Evolutionary conservation across 805 yeast species (phyloP).

Genomic region (Zygosaccharomyces gambellarensis): DNA sequence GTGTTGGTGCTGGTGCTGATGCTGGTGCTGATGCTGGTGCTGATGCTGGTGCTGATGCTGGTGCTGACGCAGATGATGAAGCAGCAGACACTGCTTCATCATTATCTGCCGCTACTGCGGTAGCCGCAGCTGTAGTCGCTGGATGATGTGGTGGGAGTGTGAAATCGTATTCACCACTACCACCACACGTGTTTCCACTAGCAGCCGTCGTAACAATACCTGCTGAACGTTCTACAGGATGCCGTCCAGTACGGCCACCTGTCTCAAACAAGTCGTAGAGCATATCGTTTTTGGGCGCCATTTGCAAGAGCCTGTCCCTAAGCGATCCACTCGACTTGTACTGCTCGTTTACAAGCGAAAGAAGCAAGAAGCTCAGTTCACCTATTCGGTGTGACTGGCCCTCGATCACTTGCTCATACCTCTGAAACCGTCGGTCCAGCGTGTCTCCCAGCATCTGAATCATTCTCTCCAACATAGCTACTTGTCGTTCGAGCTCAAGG

Average conservation of each 20-base stretch:
- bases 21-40: neutral
- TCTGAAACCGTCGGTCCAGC: conserved; percentile 32
- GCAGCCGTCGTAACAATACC: too few species aligned
- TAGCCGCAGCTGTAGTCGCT: neutral
- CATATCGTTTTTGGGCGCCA: conserved; percentile 2
- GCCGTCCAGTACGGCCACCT: neutral
- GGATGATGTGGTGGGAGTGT: neutral
- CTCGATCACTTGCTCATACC: conserved; percentile 28
- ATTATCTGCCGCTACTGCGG: neutral
- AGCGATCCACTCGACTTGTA: conserved; percentile 18
- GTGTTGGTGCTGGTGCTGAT: neutral
- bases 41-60: neutral
- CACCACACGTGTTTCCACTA: too few species aligned
- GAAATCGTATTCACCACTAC: neutral
- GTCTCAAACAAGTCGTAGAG: conserved; percentile 5
- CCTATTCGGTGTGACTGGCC: conserved; percentile 33
- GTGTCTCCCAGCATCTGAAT: conserved; percentile 30
- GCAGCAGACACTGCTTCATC: neutral
- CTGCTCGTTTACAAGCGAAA: conserved; percentile 29
- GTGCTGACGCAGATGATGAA: neutral
- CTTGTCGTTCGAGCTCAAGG: conserved; percentile 28
- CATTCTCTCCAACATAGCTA: conserved; percentile 29
- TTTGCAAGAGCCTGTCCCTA: neutral
- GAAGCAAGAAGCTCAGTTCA: conserved; percentile 26
- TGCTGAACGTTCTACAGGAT: too few species aligned